Evolutionary conservation across 2,329 filamentous ascomycete species (phyloP).

Genomic region (Penicillium sp.): DNA sequence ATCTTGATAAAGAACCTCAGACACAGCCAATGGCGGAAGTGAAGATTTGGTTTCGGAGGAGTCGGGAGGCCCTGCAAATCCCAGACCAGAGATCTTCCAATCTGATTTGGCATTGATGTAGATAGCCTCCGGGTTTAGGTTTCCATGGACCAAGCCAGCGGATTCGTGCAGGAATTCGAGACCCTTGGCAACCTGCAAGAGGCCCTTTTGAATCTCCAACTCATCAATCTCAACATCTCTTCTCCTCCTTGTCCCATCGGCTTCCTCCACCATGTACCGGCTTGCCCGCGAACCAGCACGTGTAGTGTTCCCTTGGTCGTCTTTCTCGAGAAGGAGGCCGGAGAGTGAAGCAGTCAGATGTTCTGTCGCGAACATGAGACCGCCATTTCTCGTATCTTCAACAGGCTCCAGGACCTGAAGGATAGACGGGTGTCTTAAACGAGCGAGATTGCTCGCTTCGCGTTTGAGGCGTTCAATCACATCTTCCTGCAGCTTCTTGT

Average conservation of each 20-base stretch:
- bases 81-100: slow-evolving; percentile 96
- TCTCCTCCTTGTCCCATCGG: slow-evolving; percentile 70
- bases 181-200: slow-evolving; percentile 90
- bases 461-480: slow-evolving; percentile 88
- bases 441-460: slow-evolving; percentile 84
- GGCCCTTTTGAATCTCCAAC: slow-evolving; percentile 93
- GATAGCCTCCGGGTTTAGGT: slow-evolving; percentile 89
- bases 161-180: slow-evolving; percentile 95
- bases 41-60: slow-evolving; percentile 73
- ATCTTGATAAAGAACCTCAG: slow-evolving; percentile 82
- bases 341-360: slow-evolving; percentile 85
- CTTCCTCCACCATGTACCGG: slow-evolving; percentile 78
- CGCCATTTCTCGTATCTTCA: slow-evolving; percentile 87
- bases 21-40: slow-evolving; percentile 76
- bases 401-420: slow-evolving; percentile 92
- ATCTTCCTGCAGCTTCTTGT: slow-evolving; percentile 83
- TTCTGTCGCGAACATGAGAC: slow-evolving; percentile 94
- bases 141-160: slow-evolving; percentile 88
- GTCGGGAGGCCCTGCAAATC: slow-evolving; percentile 81
- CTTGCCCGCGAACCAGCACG: slow-evolving; percentile 71
- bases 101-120: slow-evolving; percentile 96
- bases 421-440: slow-evolving; percentile 86
- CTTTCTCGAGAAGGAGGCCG: slow-evolving; percentile 80
- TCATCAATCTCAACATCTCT: slow-evolving; percentile 93
- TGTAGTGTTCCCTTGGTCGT: slow-evolving; percentile 74